Percentiles rank a stretch among this genome's conserved stretches.
These are phyloP conservation scores for Larix kaempferi DNA, from an alignment of 75 land plant genomes.

Conservation along the genomic window DNA sequence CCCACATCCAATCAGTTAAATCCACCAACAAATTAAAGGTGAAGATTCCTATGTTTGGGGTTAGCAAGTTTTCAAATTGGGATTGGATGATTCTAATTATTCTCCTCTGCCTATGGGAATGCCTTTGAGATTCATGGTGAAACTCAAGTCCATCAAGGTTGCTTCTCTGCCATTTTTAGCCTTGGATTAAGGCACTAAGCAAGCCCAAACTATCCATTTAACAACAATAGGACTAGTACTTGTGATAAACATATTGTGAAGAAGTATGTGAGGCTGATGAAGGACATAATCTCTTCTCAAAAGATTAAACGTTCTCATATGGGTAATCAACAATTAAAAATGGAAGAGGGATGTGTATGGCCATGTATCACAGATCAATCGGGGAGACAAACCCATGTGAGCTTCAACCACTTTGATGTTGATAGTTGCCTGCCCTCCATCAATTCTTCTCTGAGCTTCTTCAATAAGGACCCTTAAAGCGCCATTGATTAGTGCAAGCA, in stretches of 20 bases:
- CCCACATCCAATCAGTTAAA: not conserved
- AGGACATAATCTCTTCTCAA: conserved; percentile 8
- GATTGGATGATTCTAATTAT: conserved; percentile 1
- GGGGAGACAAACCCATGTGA: not conserved
- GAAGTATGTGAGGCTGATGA: conserved; percentile 7
- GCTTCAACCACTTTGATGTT: not conserved
- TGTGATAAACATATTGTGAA: not conserved
- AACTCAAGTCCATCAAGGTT: not conserved
- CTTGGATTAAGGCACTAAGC: not conserved
- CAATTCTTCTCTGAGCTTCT: not conserved
- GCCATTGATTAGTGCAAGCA: conserved; percentile 9
- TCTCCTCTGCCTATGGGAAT: not conserved
- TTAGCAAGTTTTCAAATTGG: conserved; percentile 8
- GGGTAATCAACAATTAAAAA: not conserved
- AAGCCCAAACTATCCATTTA: not conserved
- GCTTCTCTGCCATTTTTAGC: not conserved
- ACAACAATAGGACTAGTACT: not conserved
- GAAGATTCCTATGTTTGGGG: not conserved
- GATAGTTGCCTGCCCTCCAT: not conserved
- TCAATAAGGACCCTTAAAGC: not conserved
- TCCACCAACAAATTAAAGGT: conserved; percentile 10
- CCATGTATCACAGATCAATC: not conserved
- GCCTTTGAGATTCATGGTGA: not conserved
- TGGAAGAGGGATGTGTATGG: not conserved
- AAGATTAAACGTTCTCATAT: not conserved